Percentiles rank a stretch among this genome's conserved stretches.
Conservation (phyloP, 2,329 filamentous ascomycete species). For the Phyllachora maydis region DNA sequence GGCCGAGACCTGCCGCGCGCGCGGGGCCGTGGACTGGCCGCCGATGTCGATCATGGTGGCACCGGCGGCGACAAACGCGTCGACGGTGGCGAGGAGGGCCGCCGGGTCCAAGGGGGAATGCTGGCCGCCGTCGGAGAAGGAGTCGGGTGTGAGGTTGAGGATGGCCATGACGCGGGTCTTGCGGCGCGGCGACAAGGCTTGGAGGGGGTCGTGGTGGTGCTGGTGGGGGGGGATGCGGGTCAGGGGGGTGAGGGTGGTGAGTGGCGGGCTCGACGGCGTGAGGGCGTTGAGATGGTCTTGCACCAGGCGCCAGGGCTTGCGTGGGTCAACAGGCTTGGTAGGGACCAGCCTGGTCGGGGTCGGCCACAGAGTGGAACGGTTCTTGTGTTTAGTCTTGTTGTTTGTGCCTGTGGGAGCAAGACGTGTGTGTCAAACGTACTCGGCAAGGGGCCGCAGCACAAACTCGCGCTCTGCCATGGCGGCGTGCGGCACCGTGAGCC, state of each 20-base stretch:
- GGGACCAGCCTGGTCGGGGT: slow-evolving; percentile 29
- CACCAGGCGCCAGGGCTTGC: slow-evolving; percentile 36
- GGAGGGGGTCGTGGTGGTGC: slow-evolving; percentile 26
- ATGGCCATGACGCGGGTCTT: slow-evolving; percentile 80
- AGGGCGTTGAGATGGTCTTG: slow-evolving; percentile 42
- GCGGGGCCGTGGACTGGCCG: slow-evolving; percentile 78
- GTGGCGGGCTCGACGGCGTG: slow-evolving; percentile 20
- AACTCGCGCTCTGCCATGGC: slow-evolving; percentile 84
- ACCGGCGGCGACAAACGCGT: slow-evolving; percentile 41
- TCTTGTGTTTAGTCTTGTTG: slow-evolving; percentile 5
- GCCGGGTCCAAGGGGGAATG: slow-evolving; percentile 26
- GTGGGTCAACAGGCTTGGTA: slow-evolving; percentile 25
- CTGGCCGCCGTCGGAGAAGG: slow-evolving; percentile 77
- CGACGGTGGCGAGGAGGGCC: slow-evolving; percentile 34
- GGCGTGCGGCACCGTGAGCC: slow-evolving; percentile 68
- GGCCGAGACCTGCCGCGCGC: slow-evolving; percentile 43
- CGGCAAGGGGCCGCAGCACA: slow-evolving; percentile 68
- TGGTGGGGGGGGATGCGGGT: no score
- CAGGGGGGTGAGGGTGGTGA: slow-evolving; percentile 40
- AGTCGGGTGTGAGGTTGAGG: slow-evolving; percentile 86
- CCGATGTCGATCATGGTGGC: slow-evolving; percentile 81
- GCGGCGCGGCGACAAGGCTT: slow-evolving; percentile 33
- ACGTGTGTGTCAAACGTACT: slow-evolving; percentile 35
- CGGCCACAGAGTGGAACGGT: no score
- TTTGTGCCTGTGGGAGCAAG: background rate